Evolutionary conservation across 768 basidiomycete species (phyloP).

Genomic region (Lentinula raphanica): DNA sequence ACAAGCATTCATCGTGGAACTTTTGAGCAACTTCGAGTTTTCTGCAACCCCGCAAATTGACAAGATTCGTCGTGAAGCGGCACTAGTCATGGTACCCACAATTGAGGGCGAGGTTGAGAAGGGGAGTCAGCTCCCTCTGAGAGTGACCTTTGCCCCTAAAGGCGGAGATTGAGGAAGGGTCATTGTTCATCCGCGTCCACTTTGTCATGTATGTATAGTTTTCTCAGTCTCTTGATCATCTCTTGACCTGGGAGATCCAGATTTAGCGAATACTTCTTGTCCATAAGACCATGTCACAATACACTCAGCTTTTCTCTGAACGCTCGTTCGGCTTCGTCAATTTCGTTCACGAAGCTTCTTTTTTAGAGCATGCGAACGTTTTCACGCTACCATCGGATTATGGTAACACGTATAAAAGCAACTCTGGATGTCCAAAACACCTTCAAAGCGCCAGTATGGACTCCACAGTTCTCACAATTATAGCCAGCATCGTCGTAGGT

Average conservation of each 20-base stretch:
- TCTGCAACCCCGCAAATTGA: constrained; percentile 29
- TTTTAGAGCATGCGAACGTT: not conserved
- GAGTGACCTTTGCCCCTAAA: constrained; percentile 28
- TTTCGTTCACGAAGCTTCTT: not conserved
- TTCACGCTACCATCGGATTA: not conserved
- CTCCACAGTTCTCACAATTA: not conserved
- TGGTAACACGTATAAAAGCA: not conserved
- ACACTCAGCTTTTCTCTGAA: too few species aligned
- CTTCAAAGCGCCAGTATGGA: not conserved
- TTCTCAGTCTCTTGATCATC: not conserved
- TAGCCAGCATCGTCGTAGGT: not conserved
- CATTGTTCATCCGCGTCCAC: not conserved
- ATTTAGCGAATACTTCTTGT: not conserved
- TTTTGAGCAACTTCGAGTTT: constrained; percentile 51
- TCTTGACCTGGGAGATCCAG: not conserved
- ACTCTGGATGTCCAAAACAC: too few species aligned
- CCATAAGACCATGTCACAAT: not conserved
- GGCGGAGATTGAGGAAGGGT: constrained; percentile 10
- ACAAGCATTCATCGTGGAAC: constrained; percentile 55
- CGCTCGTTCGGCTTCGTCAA: too few species aligned
- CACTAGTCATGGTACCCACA: constrained; percentile 36
- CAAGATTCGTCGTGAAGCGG: constrained; percentile 33
- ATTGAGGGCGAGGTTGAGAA: constrained; percentile 38
- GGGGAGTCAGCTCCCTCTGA: constrained; percentile 35
- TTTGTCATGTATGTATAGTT: not conserved